A percentile compares a stretch with the other conserved stretches of the same genome.
Conservation (phyloP, 257 asterid species). For the Linaria vulgaris region DNA sequence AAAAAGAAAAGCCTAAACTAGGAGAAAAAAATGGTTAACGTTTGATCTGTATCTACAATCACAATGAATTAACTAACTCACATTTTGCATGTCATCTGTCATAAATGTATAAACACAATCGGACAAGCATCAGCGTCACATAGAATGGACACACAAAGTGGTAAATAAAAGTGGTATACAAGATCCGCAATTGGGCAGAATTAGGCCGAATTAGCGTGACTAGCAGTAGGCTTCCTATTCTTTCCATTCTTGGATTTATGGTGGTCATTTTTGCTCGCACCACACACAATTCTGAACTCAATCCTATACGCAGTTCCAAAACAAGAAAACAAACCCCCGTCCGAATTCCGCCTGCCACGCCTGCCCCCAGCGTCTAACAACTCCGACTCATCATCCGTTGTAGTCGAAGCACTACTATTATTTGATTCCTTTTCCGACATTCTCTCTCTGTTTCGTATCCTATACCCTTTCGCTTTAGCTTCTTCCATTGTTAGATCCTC, state of each 20-base stretch:
- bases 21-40: not conserved
- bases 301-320: slow-evolving; percentile 66
- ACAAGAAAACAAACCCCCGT: slow-evolving; percentile 48
- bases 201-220: slow-evolving; percentile 35
- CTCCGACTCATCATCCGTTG: slow-evolving; percentile 29
- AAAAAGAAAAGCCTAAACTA: not conserved
- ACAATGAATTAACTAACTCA: too few relatives aligned
- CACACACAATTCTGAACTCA: slow-evolving; percentile 69
- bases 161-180: too few relatives aligned
- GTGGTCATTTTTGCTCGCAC: slow-evolving; percentile 32
- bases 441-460: slow-evolving; percentile 28
- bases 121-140: too few relatives aligned
- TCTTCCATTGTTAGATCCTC: slow-evolving; percentile 63
- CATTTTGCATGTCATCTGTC: too few relatives aligned
- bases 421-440: not conserved
- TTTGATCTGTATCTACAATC: not conserved
- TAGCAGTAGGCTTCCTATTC: slow-evolving; percentile 21
- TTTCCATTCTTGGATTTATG: slow-evolving; percentile 20
- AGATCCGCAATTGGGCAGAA: not conserved
- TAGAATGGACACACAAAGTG: too few relatives aligned
- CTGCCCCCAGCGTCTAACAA: slow-evolving; percentile 7
- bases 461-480: slow-evolving; percentile 59
- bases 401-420: not conserved
- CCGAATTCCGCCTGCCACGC: slow-evolving; percentile 38
- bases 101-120: too few relatives aligned